Base-by-base conservation (phyloP, 345 rosid species). In the Eucalyptus decipiens region DNA sequence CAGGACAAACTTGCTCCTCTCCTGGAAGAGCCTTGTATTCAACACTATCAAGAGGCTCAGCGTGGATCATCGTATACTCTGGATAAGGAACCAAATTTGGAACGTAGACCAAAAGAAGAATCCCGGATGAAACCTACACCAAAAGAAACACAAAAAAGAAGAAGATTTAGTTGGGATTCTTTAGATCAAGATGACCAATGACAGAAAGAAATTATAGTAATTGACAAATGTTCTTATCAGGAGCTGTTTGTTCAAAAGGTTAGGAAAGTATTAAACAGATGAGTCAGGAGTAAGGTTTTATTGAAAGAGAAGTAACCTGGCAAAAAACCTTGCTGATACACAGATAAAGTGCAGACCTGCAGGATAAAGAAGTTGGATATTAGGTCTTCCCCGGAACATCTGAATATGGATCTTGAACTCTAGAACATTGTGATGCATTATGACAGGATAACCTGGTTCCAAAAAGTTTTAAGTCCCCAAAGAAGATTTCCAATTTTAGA, bases 1-100 rank as follows among this genome's bases (percentile, higher is more conserved):
- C 99, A 2, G 99, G 99, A 89, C 98, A 97, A 89, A 97, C 89
- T 83, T 94, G 89, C 88, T 96, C 98, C 88, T 94, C 99, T 90
- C 90, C 97, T 32, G 92, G 93, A 90, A 97, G 98, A 92, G 94
- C 96, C 90, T 94, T 96, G 91, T 97, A 97, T 89, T 94, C 96
- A 92, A 86, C 91, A 89, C 93, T 88, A 34, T 95, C 94, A 86
- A 91, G 88, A 56, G 91, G 85, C 91, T 97, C 98, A 43, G 86
- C 60, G 88, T 92, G 90, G 52, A 95, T 83, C 86, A 91, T 89
- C 15, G 91, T 89, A 93, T 97, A 97, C 83, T 95, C 98, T 43
- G 96, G 98, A 56, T 90, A 94, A 87, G 96, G 95, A 92, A 92
- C 94, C 92, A 96, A 90, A 88, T 93, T 89, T 5, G 98, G 99